Base-by-base conservation (phyloP, 148 eudicot species). In the Chenopodium album region DNA sequence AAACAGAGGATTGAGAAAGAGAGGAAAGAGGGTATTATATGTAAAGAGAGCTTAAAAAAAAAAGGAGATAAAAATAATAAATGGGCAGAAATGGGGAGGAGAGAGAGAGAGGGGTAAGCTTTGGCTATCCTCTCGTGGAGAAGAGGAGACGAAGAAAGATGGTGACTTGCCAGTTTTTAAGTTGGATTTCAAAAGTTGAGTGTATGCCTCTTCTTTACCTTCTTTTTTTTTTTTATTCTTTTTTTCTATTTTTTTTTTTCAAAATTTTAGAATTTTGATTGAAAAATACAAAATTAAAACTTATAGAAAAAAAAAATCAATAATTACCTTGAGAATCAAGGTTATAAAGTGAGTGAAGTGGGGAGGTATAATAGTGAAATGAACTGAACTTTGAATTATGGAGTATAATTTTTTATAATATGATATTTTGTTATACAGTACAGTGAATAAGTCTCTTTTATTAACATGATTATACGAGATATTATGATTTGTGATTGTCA, bases 121-220 rank as follows among this genome's bases (percentile, higher is more conserved):
- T 89, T 84, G 88, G 89, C 88, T 90, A 89, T 89, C 93, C 92
- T 90, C 90, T 88, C 86, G 85, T 82, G 89, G 76, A 85, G 82
- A 88, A 83, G 88, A 81, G 85, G 81, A 87, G 93, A 87, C 85
- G 88, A 87, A 70, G 88, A 88, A 89, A 86, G 94, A 85, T 88
- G 90, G 89, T 84, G 90, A 87, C 86, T 81, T 80, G 81, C 85
- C 85, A 63, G 82, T 79, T 85, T 85, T 85, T 76, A 81, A 73
- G 67, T 87, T 76, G 77, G 79, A 29, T 62, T 84, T 76, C 74
- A 66, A 85, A 76, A 73, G 7, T 47, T 37, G 20, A 54, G 71
- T 13, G 71, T 59, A 31, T 74, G 73, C 74, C 80, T 62, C 78
- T 67, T 64, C 67, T 44, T 76, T 52, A 59, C 73, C 67, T 22